Conservation (phyloP, 192 early-diverging fungal genomes). For the Helicostylum pulchrum region DNA sequence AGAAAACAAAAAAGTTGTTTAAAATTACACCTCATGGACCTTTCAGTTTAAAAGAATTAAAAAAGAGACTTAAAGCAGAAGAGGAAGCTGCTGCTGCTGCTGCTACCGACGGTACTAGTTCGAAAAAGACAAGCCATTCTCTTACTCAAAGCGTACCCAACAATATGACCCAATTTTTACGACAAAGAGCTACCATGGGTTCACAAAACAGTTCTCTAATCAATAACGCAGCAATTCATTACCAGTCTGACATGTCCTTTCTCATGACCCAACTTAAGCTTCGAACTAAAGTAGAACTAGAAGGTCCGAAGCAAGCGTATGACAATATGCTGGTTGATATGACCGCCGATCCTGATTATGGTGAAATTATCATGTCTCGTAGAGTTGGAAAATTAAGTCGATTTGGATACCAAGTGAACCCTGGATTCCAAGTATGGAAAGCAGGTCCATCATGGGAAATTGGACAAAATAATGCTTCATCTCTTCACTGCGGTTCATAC, state of each 20-base stretch:
- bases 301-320: background rate
- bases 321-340: background rate
- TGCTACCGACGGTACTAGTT: background rate
- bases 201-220: background rate
- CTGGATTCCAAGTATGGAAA: background rate
- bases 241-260: background rate
- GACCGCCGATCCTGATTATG: background rate
- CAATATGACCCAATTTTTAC: background rate
- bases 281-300: background rate
- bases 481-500: background rate
- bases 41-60: slow-evolving; percentile 1
- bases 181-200: background rate
- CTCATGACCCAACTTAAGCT: background rate
- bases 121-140: background rate
- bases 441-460: background rate
- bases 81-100: slow-evolving; percentile 4
- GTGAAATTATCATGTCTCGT: background rate
- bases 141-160: background rate
- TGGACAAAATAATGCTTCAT: background rate
- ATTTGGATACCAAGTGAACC: background rate
- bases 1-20: slow-evolving; percentile 7
- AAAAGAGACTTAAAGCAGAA: slow-evolving; percentile 1
- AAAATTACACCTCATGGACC: background rate
- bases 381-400: background rate
- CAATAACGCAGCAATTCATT: background rate